Base-by-base conservation (phyloP, 2,329 filamentous ascomycete genomes). In the Penicillium janthinellum region DNA sequence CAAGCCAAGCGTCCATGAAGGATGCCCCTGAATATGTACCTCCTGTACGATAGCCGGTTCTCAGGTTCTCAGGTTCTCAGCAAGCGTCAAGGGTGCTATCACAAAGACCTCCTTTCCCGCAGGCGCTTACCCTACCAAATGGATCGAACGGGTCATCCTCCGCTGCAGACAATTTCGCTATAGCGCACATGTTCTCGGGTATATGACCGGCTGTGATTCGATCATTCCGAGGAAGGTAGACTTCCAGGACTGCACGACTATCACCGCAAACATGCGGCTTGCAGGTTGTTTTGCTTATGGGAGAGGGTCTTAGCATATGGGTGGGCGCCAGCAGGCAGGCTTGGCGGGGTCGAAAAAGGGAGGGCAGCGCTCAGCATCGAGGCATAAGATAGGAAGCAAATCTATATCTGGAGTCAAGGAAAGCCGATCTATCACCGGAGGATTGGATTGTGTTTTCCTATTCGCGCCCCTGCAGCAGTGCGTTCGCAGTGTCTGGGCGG, bases 291-390 rank as follows among this genome's bases (percentile, higher is more conserved):
- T 60, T 45, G 44, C 49, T 49, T 55, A 55, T 57, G 25, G 47
- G 54, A 4, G 22, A 22, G 54, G 53, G 54, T 20, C 57, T 51
- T 44, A 58, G 52, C 52, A 58, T 57, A 25, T 15, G 54, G 53
- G 44, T 38, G 57, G 55, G 64, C 65, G 61, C 59, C 20, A 66
- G 45, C 55, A n/a, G 62, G 62, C 62, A 68, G 60, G 64, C 63
- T 66, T 67, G 62, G 65, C 61, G 48, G 59, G 57, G 45, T 38
- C 15, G 52, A 25, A 15, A 15, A 38, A 52, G 55, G 38, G 37
- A 48, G 51, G 42, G 31, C 20, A 34, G 35, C 44, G 5, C 25
- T 47, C 12, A 11, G 15, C 44, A 31, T 5, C 8, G 11, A n/a
- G 8, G 44, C 22, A 31, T 47, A 31, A n/a, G 44, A 47, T n/a